Base-by-base conservation (phyloP, 2,329 filamentous ascomycete genomes). In the Pseudocercospora cruenta region DNA sequence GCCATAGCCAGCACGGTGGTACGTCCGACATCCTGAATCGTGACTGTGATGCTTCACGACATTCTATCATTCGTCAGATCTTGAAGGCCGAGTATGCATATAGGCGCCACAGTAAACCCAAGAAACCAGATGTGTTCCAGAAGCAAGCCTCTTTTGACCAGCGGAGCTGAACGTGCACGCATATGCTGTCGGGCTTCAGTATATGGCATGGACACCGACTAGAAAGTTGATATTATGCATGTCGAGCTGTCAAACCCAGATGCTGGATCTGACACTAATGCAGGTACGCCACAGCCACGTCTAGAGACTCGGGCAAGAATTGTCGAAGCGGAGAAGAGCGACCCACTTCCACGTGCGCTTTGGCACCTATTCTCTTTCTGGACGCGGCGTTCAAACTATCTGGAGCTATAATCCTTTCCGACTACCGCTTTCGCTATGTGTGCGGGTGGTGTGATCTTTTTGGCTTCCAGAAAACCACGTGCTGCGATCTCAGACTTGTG, bases 241-340 rank as follows among this genome's bases (percentile, higher is more conserved):
- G 22, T 49, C 19, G 45, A 49, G 45, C 45, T 49, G 36, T 39
- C 36, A 39, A n/a, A 16, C 14, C 36, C 36, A 39, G 36, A 39
- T 54, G 51, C 24, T 26, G 24, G 51, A 19, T 54, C 24, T 28
- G 51, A 3, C 51, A 26, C 51, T 54, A 54, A 54, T 54, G 51
- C 51, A 54, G 51, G 51, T 26, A 28, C 51, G 51, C 51, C 51
- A 54, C 51, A 54, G 51, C 51, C 51, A 24, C 51, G 24, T 22
- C 51, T 22, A 28, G 16, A 16, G 24, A 49, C 24, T 31, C n/a
- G 21, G 51, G 4, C 31, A 54, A 54, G 51, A 24, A 24, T 54
- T 28, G 51, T 31, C 51, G 51, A 54, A 54, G 19, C 47, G 47
- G 19, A 24, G 47, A 12, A 6, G 2, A n/a, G 9, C 8, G 14